Evolutionary conservation across 2,329 filamentous ascomycete genomes (phyloP).

Genomic region (Basipetospora chlamydospora): DNA sequence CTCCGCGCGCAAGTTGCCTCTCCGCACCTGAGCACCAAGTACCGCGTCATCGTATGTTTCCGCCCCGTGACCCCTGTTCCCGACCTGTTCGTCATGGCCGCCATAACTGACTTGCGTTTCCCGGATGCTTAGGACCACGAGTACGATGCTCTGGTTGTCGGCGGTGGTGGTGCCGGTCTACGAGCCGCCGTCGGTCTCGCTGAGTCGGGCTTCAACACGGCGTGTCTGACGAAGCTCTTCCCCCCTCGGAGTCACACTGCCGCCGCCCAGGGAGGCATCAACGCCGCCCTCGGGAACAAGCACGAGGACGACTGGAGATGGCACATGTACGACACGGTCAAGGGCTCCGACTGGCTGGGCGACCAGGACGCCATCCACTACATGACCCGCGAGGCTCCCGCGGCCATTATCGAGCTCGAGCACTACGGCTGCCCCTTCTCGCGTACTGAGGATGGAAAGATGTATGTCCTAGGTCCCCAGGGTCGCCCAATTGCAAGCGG

Average conservation of each 20-base stretch:
- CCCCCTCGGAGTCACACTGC: conserved; percentile 77
- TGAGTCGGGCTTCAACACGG: conserved; percentile 80
- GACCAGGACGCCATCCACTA: conserved; percentile 98
- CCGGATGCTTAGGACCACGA: conserved; percentile 65
- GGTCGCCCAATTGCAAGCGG: too few species aligned
- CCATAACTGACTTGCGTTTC: conserved; percentile 2
- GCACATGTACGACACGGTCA: conserved; percentile 99
- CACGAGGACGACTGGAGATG: conserved; percentile 97
- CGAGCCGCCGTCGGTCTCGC: conserved; percentile 75
- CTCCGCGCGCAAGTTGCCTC: conserved; percentile 89
- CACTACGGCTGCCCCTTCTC: conserved; percentile 97
- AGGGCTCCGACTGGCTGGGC: conserved; percentile 93
- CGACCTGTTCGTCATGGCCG: conserved; percentile 5
- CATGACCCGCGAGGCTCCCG: conserved; percentile 90
- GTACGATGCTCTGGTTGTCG: conserved; percentile 93
- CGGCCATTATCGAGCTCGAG: conserved; percentile 86
- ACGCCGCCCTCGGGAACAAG: conserved; percentile 86
- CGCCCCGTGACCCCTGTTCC: conserved; percentile 3
- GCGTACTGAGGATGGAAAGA: conserved; percentile 89
- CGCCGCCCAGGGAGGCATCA: conserved; percentile 71
- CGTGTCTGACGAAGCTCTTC: conserved; percentile 78
- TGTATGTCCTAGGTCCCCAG: conserved; percentile 49
- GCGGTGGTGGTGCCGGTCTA: conserved; percentile 67
- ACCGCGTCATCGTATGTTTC: conserved; percentile 73
- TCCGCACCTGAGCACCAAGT: conserved; percentile 74